Evolutionary conservation across 441 rosid genomes (phyloP).

Genomic region (Jatropha multifida): DNA sequence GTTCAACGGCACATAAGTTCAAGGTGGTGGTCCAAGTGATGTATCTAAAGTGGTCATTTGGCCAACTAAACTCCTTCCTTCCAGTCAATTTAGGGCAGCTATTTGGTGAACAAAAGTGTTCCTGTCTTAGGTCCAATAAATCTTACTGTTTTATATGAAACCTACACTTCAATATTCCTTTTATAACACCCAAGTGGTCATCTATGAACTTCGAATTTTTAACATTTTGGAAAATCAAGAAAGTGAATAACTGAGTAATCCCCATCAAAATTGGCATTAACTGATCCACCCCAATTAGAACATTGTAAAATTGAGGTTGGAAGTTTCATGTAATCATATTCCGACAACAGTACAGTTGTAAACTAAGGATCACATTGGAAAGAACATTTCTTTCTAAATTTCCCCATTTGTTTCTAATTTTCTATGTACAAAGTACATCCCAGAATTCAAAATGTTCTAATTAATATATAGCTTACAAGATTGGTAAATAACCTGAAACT

Average conservation of each 20-base stretch:
- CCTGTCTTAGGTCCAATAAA: neutral
- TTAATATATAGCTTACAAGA: neutral
- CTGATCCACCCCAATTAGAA: neutral
- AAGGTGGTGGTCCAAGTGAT: conserved; percentile 6
- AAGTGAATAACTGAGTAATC: too few species aligned
- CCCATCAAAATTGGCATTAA: neutral
- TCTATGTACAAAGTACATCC: conserved; percentile 31
- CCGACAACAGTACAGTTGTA: neutral
- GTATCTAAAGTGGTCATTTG: neutral
- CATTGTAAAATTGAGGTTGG: neutral
- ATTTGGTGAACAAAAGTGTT: neutral
- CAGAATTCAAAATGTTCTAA: conserved; percentile 12
- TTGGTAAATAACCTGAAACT: neutral
- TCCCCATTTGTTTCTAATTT: neutral
- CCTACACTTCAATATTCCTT: neutral
- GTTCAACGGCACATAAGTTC: conserved; percentile 10
- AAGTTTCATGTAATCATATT: neutral
- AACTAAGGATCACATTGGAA: neutral
- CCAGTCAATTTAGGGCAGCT: conserved; percentile 24
- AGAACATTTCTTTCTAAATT: neutral
- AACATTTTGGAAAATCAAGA: neutral
- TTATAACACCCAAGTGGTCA: neutral
- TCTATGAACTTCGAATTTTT: neutral
- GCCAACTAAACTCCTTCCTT: conserved; percentile 9
- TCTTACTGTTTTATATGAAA: neutral